Percentiles rank a stretch among this genome's conserved stretches.
Evolutionary conservation across 2,329 filamentous ascomycete genomes (phyloP).

Genomic region (Phyllosticta citriasiana): DNA sequence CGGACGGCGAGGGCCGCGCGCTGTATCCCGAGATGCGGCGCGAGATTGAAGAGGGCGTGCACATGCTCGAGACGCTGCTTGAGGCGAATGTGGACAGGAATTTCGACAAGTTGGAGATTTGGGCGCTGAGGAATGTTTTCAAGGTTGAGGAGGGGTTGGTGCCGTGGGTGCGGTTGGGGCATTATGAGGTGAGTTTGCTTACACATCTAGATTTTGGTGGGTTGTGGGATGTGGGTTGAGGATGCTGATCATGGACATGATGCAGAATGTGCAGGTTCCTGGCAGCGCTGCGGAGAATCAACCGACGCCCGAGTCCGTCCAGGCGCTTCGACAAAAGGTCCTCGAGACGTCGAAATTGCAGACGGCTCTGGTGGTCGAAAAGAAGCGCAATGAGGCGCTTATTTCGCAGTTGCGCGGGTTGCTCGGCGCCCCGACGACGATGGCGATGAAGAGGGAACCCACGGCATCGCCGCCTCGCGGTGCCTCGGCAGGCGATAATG

Average conservation of each 20-base stretch:
- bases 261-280: neutral
- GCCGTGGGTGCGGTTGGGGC: slow-evolving; percentile 69
- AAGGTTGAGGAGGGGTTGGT: slow-evolving; percentile 51
- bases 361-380: slow-evolving; percentile 58
- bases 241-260: neutral
- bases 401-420: slow-evolving; percentile 55
- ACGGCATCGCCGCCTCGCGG: slow-evolving; percentile 37
- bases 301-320: slow-evolving; percentile 59
- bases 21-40: slow-evolving; percentile 43
- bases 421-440: slow-evolving; percentile 28
- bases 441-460: slow-evolving; percentile 18
- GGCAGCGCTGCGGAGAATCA: neutral
- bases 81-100: slow-evolving; percentile 41
- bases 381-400: slow-evolving; percentile 60
- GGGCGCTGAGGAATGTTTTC: slow-evolving; percentile 68
- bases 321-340: slow-evolving; percentile 60
- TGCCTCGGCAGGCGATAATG: slow-evolving; percentile 28
- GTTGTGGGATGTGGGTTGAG: neutral
- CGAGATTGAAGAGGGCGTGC: slow-evolving; percentile 74
- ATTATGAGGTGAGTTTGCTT: slow-evolving; percentile 58
- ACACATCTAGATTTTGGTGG: neutral
- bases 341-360: slow-evolving; percentile 72
- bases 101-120: slow-evolving; percentile 54
- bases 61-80: slow-evolving; percentile 41
- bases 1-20: slow-evolving; percentile 28